Evolutionary conservation across 176 grass and related monocot species (phyloP).

Genomic region (Triticum aestivum): DNA sequence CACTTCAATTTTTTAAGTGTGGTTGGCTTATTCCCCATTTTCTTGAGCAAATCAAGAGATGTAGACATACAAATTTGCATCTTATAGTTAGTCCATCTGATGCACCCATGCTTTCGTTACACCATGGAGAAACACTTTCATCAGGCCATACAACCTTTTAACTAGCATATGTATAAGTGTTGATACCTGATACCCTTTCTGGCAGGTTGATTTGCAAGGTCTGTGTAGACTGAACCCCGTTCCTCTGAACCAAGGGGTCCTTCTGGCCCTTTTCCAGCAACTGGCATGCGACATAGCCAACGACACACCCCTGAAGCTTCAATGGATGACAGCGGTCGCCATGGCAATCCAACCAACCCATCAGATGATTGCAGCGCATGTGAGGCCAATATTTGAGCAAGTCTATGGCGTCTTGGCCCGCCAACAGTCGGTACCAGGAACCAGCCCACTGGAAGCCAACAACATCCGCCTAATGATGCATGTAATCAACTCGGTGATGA

Average conservation of each 20-base stretch:
- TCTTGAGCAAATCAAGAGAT: background rate
- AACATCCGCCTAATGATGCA: slow-evolving; percentile 71
- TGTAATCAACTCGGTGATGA: slow-evolving; percentile 80
- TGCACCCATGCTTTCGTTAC: background rate
- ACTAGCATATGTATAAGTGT: background rate
- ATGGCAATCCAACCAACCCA: slow-evolving; percentile 72
- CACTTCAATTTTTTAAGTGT: background rate
- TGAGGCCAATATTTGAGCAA: slow-evolving; percentile 89
- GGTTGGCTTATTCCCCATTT: background rate
- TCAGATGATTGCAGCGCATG: slow-evolving; percentile 61
- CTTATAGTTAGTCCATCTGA: slow-evolving; percentile 1
- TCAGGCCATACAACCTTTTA: background rate
- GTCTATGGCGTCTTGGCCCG: slow-evolving; percentile 55
- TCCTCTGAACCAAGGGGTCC: slow-evolving; percentile 83
- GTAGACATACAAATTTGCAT: background rate
- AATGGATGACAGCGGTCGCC: slow-evolving; percentile 77
- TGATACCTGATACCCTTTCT: slow-evolving; percentile 9
- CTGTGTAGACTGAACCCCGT: slow-evolving; percentile 58
- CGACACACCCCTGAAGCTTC: slow-evolving; percentile 58
- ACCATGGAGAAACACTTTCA: background rate
- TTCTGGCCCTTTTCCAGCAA: slow-evolving; percentile 91
- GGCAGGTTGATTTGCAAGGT: slow-evolving; percentile 79
- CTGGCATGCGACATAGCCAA: slow-evolving; percentile 78
- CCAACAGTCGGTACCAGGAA: slow-evolving; percentile 51
- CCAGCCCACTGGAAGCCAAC: slow-evolving; percentile 34